These are phyloP conservation scores for Saccharomyces hybrid DNA, from an alignment of 1,139 yeast species.

Conservation along the genomic window DNA sequence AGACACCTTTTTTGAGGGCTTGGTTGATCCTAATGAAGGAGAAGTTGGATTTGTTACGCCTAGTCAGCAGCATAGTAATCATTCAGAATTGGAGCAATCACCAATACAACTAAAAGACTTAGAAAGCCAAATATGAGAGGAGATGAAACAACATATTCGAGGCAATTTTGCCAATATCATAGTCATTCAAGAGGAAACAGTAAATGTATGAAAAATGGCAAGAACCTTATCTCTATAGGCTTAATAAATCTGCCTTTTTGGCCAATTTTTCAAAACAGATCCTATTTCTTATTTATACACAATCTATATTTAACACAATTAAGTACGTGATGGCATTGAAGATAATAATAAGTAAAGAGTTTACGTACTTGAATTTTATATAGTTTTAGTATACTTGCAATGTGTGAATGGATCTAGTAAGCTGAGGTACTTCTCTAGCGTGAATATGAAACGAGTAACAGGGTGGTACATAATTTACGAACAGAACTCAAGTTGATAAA, in stretches of 20 bases:
- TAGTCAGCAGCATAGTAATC: neutral
- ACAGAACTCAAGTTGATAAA: neutral
- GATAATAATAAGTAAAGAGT: neutral
- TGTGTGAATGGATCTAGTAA: neutral
- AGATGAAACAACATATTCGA: neutral
- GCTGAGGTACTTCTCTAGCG: neutral
- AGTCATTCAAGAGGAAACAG: neutral
- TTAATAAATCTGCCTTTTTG: neutral
- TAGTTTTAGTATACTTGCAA: neutral
- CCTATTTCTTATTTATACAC: neutral
- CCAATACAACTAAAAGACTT: conserved; percentile 28
- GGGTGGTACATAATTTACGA: neutral
- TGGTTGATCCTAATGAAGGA: conserved; percentile 43
- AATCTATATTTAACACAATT: neutral
- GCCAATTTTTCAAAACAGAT: neutral
- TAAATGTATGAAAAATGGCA: neutral
- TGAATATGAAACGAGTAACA: neutral
- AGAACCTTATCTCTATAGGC: neutral
- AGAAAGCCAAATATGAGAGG: conserved; percentile 23
- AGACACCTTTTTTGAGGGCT: conserved; percentile 79
- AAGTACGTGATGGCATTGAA: neutral
- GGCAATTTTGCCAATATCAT: neutral
- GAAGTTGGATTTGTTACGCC: conserved; percentile 1
- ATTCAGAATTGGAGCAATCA: conserved; percentile 10
- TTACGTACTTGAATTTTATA: neutral